Evolutionary conservation across 2,329 filamentous ascomycete genomes (phyloP), one percentile per base, ranked within the genome.

Genomic region (Trichoderma aggressivum): DNA sequence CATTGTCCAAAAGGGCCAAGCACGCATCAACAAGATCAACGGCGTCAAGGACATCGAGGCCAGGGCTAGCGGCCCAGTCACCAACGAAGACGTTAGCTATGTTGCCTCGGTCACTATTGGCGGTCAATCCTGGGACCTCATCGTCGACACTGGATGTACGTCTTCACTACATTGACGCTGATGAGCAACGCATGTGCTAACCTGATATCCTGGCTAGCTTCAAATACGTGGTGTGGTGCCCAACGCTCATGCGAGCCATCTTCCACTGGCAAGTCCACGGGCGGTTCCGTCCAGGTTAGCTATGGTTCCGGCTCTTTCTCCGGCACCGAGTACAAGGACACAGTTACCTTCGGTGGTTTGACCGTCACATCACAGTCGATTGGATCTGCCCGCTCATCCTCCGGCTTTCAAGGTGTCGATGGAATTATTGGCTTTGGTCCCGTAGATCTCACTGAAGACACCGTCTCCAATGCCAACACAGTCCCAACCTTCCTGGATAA

Each of bases 401-500:
- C 43, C 18, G 43, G 43, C 43, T 47, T 47, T 47, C 10, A 7
- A 11, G 50, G 50, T 28, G 64, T 67, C 7, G 64, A 67, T 28
- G 64, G 64, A 32, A 67, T 67, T 36, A 56, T 67, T 11, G 64
- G 64, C 26, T 77, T 79, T 53, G 76, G 77, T 50, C 76, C 76
- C 1, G 75, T 77, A 3, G 75, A 64, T 43, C 74, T 77, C 5
- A 78, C 77, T 14, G 26, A 71, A n/a, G 65, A 55, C 62, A 77
- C 76, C 3, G 77, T 78, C 14, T 75, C 74, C 47, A 74, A 74
- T 59, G 72, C 77, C 39, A 70, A 71, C 56, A 75, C 72, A 3
- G 76, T 78, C 3, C 76, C 77, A 1, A 78, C 77, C 18, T 78
- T 78, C 50, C 14, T 76, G 70, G 74, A 78, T 72, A 78, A 78